Evolutionary conservation across 257 asterid species (phyloP), one percentile per base, ranked within the genome.

Genomic region (Solanum pinnatisectum): DNA sequence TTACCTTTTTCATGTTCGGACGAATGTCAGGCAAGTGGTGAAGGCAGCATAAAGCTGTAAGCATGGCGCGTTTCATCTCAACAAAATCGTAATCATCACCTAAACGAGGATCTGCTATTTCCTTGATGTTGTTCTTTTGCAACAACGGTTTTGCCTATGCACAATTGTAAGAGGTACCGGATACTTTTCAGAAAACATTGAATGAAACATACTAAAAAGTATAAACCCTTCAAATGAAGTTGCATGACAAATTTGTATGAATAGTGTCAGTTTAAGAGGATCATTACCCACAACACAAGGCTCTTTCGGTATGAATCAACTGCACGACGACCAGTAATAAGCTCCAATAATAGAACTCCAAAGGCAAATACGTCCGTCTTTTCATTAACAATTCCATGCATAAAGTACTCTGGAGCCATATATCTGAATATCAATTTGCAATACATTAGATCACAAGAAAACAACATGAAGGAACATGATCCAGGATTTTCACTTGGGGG

Each of bases 351-450:
- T 11, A 74, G 14, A 74, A 74, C 82, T 74, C 82, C 99, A 25
- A 95, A 96, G 27, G 99, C 98, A 74, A 97, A 97, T 44, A 96
- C 98, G 87, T 97, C 99, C 2, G 97, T 97, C 91, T 94, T 95
- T 92, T 97, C 99, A 32, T 96, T 90, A 40, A 97, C 94, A 67
- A 97, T 86, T 86, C 99, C 99, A 46, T 95, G 98, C 99, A 97
- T 95, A 94, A 97, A 97, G 86, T 97, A 97, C 87, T 97, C 99
- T 0, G 99, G 99, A 85, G 99, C 99, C 99, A 97, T 96, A 83
- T 97, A 97, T 85, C 99, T 97, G 91, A 15, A 87, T 39, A 49
- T 25, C 83, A 30, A 46, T 16, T 81, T 18, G 12, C 14, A 63
- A 27, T 30, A 5, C 40, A 30, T 81, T 11, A 46, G 37, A 79